Conservation (phyloP, 352 stramenopile species). For the Phytopythium mirpurense region DNA sequence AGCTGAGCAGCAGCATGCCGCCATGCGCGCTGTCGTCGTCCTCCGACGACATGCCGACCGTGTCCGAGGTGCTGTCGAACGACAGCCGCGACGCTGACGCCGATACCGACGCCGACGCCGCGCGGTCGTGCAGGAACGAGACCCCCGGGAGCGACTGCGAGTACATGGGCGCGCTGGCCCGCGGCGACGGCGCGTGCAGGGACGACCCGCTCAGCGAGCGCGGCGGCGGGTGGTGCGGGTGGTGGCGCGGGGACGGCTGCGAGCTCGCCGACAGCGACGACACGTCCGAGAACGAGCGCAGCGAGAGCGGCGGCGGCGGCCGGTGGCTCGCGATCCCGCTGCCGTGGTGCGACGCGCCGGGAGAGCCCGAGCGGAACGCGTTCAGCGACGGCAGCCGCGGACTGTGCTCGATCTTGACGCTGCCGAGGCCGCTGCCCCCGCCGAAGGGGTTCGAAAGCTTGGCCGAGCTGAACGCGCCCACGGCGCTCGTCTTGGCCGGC, state of each 20-base stretch:
- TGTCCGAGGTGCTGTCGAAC: conserved; percentile 58
- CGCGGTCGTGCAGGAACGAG: conserved; percentile 53
- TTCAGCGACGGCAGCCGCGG: conserved; percentile 66
- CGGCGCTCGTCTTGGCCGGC: conserved; percentile 35
- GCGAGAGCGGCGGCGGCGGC: conserved; percentile 43
- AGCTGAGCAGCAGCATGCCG: conserved; percentile 67
- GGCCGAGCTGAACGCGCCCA: conserved; percentile 9
- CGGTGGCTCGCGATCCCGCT: conserved; percentile 49
- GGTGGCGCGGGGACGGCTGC: conserved; percentile 24
- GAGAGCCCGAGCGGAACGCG: conserved; percentile 60
- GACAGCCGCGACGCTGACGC: conserved; percentile 36
- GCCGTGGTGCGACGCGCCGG: conserved; percentile 40
- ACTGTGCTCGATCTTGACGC: conserved; percentile 51
- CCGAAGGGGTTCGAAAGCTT: conserved; percentile 59
- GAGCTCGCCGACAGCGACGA: conserved; percentile 38
- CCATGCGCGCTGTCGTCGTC: conserved; percentile 43
- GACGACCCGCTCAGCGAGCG: background rate
- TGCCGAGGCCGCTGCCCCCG: conserved; percentile 9
- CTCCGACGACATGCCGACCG: conserved; percentile 58
- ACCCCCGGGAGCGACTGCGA: conserved; percentile 67
- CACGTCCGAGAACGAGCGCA: conserved; percentile 51
- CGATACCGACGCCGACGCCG: conserved; percentile 4
- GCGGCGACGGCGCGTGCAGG: conserved; percentile 17
- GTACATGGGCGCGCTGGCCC: conserved; percentile 31
- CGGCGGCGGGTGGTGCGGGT: conserved; percentile 16